Percentiles rank a stretch among this genome's conserved stretches.
These are phyloP conservation scores for Cercophora samala DNA, from an alignment of 495 filamentous ascomycete species.

Conservation along the genomic window DNA sequence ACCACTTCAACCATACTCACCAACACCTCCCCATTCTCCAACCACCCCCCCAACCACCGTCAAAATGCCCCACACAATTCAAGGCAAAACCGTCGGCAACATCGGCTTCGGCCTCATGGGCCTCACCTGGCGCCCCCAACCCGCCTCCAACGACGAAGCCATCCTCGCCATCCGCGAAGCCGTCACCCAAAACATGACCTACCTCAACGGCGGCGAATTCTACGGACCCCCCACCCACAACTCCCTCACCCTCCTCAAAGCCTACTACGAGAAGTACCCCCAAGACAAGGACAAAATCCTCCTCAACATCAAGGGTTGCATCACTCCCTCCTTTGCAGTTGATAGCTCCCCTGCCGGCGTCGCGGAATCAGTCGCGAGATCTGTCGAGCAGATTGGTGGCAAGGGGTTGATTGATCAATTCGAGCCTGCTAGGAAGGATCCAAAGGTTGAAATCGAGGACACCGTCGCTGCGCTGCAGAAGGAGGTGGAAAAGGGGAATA, in stretches of 20 bases:
- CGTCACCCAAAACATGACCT: slow-evolving; percentile 61
- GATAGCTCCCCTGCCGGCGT: slow-evolving; percentile 63
- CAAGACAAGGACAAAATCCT: slow-evolving; percentile 65
- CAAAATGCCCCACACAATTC: slow-evolving; percentile 33
- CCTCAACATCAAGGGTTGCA: slow-evolving; percentile 62
- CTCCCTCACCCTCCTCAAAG: slow-evolving; percentile 59
- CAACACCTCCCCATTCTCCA: background rate
- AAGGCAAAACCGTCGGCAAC: slow-evolving; percentile 52
- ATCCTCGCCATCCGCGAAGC: slow-evolving; percentile 67
- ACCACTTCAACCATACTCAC: background rate
- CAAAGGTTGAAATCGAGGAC: slow-evolving; percentile 47
- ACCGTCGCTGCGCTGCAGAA: slow-evolving; percentile 54
- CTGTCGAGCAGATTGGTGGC: slow-evolving; percentile 60
- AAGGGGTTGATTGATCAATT: slow-evolving; percentile 82
- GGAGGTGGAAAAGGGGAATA: slow-evolving; percentile 68
- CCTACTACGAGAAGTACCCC: slow-evolving; percentile 66
- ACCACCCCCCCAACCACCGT: background rate
- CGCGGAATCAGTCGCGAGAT: slow-evolving; percentile 65
- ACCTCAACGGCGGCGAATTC: slow-evolving; percentile 80
- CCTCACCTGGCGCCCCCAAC: slow-evolving; percentile 63
- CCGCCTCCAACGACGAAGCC: slow-evolving; percentile 56
- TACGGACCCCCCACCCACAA: slow-evolving; percentile 73
- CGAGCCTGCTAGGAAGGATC: slow-evolving; percentile 71
- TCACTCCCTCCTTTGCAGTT: slow-evolving; percentile 34
- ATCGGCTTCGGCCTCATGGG: slow-evolving; percentile 63